Evolutionary conservation across 177 flowering plant species (phyloP), one percentile per base, ranked within the genome.

Genomic region (Tripterygium wilfordii): DNA sequence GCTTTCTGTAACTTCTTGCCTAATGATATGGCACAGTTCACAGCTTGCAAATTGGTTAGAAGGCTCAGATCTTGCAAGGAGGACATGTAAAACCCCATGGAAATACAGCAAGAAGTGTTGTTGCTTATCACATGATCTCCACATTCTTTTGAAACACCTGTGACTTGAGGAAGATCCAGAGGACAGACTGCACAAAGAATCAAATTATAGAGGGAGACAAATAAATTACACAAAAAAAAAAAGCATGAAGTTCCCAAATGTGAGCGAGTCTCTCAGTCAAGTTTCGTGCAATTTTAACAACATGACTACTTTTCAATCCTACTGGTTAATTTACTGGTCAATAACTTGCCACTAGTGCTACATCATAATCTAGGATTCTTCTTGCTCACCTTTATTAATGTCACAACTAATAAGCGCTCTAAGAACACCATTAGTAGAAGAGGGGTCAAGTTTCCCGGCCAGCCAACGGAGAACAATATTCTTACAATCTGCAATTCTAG

Each of bases 391-490:
- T 48, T 36, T 48, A 30, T 61, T 61, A 14, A 48, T 23, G 8
- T 61, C 24, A 54, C 58, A 61, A 48, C 17, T 53, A 13, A 59
- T 48, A 36, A 60, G 57, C 25, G 54, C 64, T 60, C 64, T 60
- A 15, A 60, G 48, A 35, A 53, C 45, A 53, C 25, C 28, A 35
- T 40, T 53, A 8, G 58, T 54, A 3, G 64, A 25, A 32, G 64
- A 48, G 10, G 54, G 54, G 30, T 60, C 58, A 8, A 60, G 49
- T 48, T 60, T 60, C 47, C 54, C 36, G 30, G 58, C 48, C 43
- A 60, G 49, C 64, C 64, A 60, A 14, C 54, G 40, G 13, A 53
- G 22, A 38, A 60, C 58, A 29, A 60, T 19, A 48, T 21, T 47
- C 49, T 42, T 36, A 30, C 64, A 60, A 53, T 31, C 53, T 37